Evolutionary conservation across 2,329 filamentous ascomycete genomes (phyloP).

Genomic region (Pleochaeta shiraiana): DNA sequence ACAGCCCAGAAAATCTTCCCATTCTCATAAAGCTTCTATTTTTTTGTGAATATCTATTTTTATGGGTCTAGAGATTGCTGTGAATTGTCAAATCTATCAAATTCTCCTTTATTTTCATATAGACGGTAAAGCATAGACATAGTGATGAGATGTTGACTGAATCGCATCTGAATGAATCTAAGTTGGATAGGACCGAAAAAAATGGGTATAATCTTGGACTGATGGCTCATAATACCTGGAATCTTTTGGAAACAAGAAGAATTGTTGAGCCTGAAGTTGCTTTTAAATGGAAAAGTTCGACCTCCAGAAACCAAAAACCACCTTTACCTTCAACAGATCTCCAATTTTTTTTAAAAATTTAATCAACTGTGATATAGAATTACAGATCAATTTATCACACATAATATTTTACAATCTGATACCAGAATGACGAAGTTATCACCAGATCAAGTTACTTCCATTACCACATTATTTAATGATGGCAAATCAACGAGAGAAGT

Average conservation of each 20-base stretch:
- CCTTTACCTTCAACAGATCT: not conserved
- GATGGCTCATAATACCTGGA: not conserved
- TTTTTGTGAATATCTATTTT: not conserved
- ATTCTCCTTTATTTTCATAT: not conserved
- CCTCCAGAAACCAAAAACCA: not conserved
- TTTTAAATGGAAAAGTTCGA: not conserved
- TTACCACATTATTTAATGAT: not conserved
- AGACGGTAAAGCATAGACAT: conserved; percentile 3
- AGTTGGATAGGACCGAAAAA: not conserved
- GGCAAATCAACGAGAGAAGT: conserved; percentile 2
- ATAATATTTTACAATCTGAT: not conserved
- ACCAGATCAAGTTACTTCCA: not conserved
- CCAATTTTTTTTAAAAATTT: not conserved
- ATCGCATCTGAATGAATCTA: not conserved
- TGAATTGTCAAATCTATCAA: not conserved
- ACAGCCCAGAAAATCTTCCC: too few relatives aligned
- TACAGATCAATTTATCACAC: not conserved
- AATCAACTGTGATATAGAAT: conserved; percentile 2
- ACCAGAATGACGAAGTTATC: conserved; percentile 1
- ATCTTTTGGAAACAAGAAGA: not conserved
- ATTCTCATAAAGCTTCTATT: too few relatives aligned
- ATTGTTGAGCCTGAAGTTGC: not conserved
- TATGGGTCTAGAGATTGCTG: not conserved
- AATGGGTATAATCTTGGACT: not conserved
- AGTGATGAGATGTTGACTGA: not conserved